Conservation (phyloP, 2,329 filamentous ascomycete species). For the Trichoderma sp. region DNA sequence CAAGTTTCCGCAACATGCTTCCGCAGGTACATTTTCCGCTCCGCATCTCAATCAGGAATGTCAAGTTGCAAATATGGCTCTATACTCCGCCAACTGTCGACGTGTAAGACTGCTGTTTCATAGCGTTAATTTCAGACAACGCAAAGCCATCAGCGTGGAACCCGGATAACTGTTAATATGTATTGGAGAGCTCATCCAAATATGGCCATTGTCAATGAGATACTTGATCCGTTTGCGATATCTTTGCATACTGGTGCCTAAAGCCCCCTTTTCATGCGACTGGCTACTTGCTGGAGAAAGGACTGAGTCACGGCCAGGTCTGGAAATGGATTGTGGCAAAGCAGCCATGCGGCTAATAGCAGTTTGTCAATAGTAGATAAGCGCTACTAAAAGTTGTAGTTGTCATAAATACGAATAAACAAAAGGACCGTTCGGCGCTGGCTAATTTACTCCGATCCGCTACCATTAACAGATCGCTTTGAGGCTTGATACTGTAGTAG, state of each 20-base stretch:
- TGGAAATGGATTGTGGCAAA: not conserved
- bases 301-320: not conserved
- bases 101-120: not conserved
- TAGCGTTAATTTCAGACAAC: not conserved
- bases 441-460: not conserved
- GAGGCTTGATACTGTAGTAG: no score
- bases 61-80: not conserved
- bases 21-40: constrained; percentile 6
- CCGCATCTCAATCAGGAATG: not conserved
- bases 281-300: not conserved
- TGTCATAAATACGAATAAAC: not conserved
- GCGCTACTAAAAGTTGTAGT: not conserved
- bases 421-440: not conserved
- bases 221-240: not conserved
- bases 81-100: not conserved
- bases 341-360: not conserved
- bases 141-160: not conserved
- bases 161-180: not conserved
- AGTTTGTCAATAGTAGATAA: not conserved
- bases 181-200: not conserved
- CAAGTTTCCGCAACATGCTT: not conserved
- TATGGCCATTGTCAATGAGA: not conserved
- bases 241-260: not conserved
- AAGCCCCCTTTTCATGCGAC: not conserved
- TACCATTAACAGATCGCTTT: not conserved